Conservation (phyloP, 2,329 filamentous ascomycete species). For the Aspergillus ustus region DNA sequence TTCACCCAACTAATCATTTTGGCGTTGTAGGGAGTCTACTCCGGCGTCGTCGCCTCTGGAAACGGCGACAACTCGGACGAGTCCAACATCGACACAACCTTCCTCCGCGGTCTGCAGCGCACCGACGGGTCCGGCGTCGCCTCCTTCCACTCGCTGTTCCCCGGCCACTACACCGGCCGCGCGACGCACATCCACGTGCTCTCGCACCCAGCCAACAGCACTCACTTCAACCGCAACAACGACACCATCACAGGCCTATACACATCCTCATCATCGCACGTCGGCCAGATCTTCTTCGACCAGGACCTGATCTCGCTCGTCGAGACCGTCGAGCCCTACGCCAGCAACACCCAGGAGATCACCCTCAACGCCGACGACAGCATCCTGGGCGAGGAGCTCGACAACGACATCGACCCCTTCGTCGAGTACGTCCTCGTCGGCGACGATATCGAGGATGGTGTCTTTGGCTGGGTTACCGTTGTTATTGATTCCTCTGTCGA, state of each 20-base stretch:
- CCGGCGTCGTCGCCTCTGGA: slow-evolving; percentile 40
- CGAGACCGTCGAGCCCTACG: slow-evolving; percentile 54
- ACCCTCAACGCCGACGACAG: slow-evolving; percentile 58
- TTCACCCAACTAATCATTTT: too few relatives aligned
- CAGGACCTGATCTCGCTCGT: slow-evolving; percentile 60
- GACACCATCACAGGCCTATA: slow-evolving; percentile 56
- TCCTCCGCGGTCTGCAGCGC: slow-evolving; percentile 52
- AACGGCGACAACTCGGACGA: slow-evolving; percentile 45
- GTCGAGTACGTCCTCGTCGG: slow-evolving; percentile 63
- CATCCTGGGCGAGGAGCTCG: slow-evolving; percentile 55
- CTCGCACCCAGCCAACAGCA: slow-evolving; percentile 36
- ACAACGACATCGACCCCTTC: slow-evolving; percentile 59
- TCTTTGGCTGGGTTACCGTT: slow-evolving; percentile 60
- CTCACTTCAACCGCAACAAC: slow-evolving; percentile 47
- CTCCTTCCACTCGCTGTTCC: slow-evolving; percentile 50
- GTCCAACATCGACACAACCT: slow-evolving; percentile 48
- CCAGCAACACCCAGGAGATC: slow-evolving; percentile 50
- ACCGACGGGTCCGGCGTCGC: slow-evolving; percentile 48
- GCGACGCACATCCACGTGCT: slow-evolving; percentile 26
- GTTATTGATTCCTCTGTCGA: slow-evolving; percentile 52
- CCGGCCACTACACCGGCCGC: slow-evolving; percentile 50
- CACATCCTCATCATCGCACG: slow-evolving; percentile 56
- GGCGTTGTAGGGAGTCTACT: slow-evolving; percentile 49
- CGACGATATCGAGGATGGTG: slow-evolving; percentile 55
- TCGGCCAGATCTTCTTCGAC: slow-evolving; percentile 70